A percentile compares a stretch with the other conserved stretches of the same genome.
Conservation (phyloP, 495 filamentous ascomycete genomes). For the Podospora appendiculata region DNA sequence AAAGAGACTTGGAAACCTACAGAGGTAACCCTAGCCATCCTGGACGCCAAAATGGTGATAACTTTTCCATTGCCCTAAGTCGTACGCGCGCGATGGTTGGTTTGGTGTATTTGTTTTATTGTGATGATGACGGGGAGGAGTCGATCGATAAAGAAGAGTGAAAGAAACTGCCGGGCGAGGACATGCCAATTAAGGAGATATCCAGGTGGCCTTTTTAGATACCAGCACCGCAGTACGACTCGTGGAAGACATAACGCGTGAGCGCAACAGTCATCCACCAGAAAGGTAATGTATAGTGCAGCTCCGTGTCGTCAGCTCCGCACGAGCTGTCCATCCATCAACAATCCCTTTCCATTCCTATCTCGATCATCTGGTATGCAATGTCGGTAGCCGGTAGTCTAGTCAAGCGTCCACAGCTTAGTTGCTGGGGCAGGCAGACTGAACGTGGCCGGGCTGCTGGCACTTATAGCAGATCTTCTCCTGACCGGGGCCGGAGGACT, state of each 20-base stretch:
- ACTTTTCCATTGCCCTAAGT: slow-evolving; percentile 24
- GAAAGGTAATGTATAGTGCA: slow-evolving; percentile 23
- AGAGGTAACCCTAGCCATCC: slow-evolving; percentile 17
- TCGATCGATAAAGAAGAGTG: slow-evolving; percentile 3
- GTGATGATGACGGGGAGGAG: slow-evolving; percentile 1
- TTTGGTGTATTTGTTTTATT: slow-evolving; percentile 8
- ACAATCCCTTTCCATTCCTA: slow-evolving; percentile 14
- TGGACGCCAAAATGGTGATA: slow-evolving; percentile 24
- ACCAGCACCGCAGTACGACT: slow-evolving; percentile 17
- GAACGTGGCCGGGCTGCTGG: slow-evolving; percentile 96
- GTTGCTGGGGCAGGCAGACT: slow-evolving; percentile 76
- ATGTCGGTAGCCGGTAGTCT: slow-evolving; percentile 15
- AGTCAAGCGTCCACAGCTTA: slow-evolving; percentile 12
- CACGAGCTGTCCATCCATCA: slow-evolving; percentile 8
- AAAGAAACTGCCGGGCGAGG: slow-evolving; percentile 9
- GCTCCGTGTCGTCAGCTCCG: slow-evolving; percentile 19
- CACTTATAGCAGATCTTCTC: slow-evolving; percentile 99
- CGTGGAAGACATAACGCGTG: slow-evolving; percentile 16
- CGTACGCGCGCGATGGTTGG: slow-evolving; percentile 10
- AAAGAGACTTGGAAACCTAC: neutral
- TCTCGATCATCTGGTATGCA: slow-evolving; percentile 11
- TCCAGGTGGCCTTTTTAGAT: slow-evolving; percentile 26
- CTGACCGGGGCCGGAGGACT: slow-evolving; percentile 51
- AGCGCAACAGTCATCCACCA: slow-evolving; percentile 18
- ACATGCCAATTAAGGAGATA: slow-evolving; percentile 22